Evolutionary conservation across 495 filamentous ascomycete genomes (phyloP).

Genomic region (Staphylotrichum longicolle): DNA sequence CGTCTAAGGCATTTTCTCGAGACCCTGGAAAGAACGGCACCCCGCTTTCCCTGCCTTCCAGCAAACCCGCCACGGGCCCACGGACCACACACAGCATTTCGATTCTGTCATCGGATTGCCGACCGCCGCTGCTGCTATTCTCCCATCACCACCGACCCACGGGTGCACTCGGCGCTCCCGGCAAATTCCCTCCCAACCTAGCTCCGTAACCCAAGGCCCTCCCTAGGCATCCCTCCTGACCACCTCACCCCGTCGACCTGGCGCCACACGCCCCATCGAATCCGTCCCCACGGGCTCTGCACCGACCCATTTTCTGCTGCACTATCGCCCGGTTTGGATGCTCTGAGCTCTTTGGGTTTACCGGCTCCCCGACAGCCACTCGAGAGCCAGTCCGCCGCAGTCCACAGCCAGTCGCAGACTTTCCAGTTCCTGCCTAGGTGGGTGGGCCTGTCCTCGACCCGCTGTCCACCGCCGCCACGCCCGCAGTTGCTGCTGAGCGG

Average conservation of each 20-base stretch:
- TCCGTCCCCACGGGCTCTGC: slow-evolving; percentile 5
- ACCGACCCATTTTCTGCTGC: neutral
- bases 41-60: too few species aligned
- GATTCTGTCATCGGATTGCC: too few species aligned
- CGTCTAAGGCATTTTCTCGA: too few species aligned
- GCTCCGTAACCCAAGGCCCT: too few species aligned
- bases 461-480: slow-evolving; percentile 3
- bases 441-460: neutral
- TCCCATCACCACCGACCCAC: too few species aligned
- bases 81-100: too few species aligned
- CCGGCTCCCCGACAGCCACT: neutral
- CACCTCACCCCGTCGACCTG: slow-evolving; percentile 5
- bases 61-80: too few species aligned
- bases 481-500: neutral
- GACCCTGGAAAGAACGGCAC: too few species aligned
- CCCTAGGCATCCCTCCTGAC: neutral
- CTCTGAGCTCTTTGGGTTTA: neutral
- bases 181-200: too few species aligned
- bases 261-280: slow-evolving; percentile 9
- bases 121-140: too few species aligned
- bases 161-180: too few species aligned
- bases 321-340: slow-evolving; percentile 5
- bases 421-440: neutral
- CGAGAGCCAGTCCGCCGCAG: neutral
- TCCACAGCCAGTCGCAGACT: too few species aligned